Base-by-base conservation (phyloP, 768 basidiomycete species). In the Tylopilus felleus region DNA sequence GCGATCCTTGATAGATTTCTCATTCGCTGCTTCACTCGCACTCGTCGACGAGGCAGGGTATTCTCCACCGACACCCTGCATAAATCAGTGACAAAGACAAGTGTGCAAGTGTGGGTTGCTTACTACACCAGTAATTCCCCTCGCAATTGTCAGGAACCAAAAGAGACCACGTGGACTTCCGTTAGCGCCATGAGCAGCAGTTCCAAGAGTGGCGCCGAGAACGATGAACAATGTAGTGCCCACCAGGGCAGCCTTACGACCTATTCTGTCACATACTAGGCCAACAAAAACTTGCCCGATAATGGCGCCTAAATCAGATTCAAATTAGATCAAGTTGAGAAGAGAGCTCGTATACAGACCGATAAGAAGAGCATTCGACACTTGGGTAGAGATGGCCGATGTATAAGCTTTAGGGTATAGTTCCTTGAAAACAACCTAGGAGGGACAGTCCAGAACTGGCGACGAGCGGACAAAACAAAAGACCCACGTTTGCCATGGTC, bases 181-280 rank as follows among this genome's bases (percentile, higher is more conserved):
- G 23, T 79, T 66, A 1, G 77, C 75, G 5, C 84, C 86, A 62
- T 84, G 80, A 16, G 88, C 84, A 7, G 82, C 85, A 5, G 88
- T 88, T 8, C 77, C 80, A 22, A 90, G 74, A 22, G 77, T 84
- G 17, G 84, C 82, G 22, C 88, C 88, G 42, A 88, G 46, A 49
- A 88, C 83, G 55, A 90, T 90, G 35, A 85, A 69, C 31, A 81
- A 61, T 0, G 88, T 90, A 2, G 88, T 88, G 35, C 75, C 65
- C 19, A 88, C 80, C 48, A 90, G 78, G 17, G 86, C 88, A n/a
- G 80, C 79, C 65, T 90, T 90, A 47, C 88, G 75, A n/a, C 88
- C 88, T 25, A 85, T 64, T 47, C 83, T 75, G 65, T 90, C 88
- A 59, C 86, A 88, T n/a, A 87, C 66, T 22, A 88, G 61, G 13